Base-by-base conservation (phyloP, 805 yeast genomes). In the Soucietia sequanensis region DNA sequence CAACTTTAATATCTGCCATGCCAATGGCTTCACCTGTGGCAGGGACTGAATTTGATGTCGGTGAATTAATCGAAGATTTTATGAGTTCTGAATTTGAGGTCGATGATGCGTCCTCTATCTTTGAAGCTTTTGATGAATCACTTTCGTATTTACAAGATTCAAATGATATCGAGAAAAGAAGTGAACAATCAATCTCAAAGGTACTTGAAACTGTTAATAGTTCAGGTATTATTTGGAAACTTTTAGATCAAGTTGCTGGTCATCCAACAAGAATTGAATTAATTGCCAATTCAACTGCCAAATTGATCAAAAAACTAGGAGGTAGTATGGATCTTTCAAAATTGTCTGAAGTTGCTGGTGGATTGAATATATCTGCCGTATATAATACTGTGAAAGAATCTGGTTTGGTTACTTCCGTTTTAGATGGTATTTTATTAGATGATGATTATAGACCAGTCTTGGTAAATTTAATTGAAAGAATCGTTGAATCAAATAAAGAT, bases 401-500 rank as follows among this genome's bases (percentile, higher is more conserved):
- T 1, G 73, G 73, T 0, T 53, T 68, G 15, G 43, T 62, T 13
- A 42, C 52, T 6, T 57, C 63, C 5, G 31, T 56, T 3, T 50
- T 60, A 37, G 69, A 68, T 39, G 72, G 72, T 0, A 38, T 65
- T 9, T 47, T 67, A 19, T 53, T 67, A 40, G 72, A 68, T 40
- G 46, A 45, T 1, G 34, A 34, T 22, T 63, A 46, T 43, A 50
- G 68, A 32, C 65, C 66, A 3, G 54, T 46, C 12, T 41, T 68
- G 8, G 62, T 58, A 5, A 46, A 59, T 30, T 42, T 67, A 23
- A 47, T 54, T 20, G 51, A 62, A 37, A 44, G 62, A 31, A 34
- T 61, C n/a, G 54, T 62, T 31, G 48, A 52, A 18, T 51, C 58
- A 6, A 65, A 61, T 48, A 58, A 56, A 43, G 52, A 47, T 23